A percentile compares a stretch with the other conserved stretches of the same genome.
Conservation (phyloP, 345 rosid genomes). For the Syzygium jambos region DNA sequence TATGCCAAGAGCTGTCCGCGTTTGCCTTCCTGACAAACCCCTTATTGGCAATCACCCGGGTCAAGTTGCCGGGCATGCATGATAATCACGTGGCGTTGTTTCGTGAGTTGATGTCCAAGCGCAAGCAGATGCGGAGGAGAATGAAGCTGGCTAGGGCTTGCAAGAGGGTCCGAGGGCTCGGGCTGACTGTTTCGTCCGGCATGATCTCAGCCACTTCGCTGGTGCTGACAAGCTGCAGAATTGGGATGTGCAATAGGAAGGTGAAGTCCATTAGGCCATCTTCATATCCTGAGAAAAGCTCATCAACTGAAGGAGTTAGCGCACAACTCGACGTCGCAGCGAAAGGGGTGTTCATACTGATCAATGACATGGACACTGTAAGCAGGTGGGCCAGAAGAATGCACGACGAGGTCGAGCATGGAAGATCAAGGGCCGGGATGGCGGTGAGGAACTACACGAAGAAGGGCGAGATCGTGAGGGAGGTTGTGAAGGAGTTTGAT, state of each 20-base stretch:
- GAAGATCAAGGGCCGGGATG: constrained; percentile 42
- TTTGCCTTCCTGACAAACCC: constrained; percentile 50
- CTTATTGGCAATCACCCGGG: constrained; percentile 22
- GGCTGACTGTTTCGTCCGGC: constrained; percentile 40
- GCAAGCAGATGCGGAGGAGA: constrained; percentile 38
- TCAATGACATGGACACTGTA: constrained; percentile 68
- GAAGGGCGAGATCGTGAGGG: constrained; percentile 37
- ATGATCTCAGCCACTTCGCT: constrained; percentile 36
- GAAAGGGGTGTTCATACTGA: constrained; percentile 58
- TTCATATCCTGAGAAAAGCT: background rate
- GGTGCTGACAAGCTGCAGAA: constrained; percentile 21
- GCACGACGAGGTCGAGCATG: constrained; percentile 59
- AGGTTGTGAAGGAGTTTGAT: constrained; percentile 41
- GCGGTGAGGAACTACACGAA: constrained; percentile 32
- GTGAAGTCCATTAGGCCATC: background rate
- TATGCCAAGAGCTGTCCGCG: constrained; percentile 42
- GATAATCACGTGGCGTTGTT: constrained; percentile 36
- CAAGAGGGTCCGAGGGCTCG: constrained; percentile 33
- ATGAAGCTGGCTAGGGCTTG: constrained; percentile 20
- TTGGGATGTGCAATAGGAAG: background rate
- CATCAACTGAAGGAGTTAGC: constrained; percentile 12
- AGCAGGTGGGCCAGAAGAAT: constrained; percentile 53
- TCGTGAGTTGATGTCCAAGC: constrained; percentile 28
- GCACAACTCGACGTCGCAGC: constrained; percentile 75
- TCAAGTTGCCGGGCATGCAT: constrained; percentile 26